Percentiles rank a stretch among this genome's conserved stretches.
phyloP scores from a whole-genome alignment of 257 asterid genomes.

The Paraleonurus japonicus region DNA sequence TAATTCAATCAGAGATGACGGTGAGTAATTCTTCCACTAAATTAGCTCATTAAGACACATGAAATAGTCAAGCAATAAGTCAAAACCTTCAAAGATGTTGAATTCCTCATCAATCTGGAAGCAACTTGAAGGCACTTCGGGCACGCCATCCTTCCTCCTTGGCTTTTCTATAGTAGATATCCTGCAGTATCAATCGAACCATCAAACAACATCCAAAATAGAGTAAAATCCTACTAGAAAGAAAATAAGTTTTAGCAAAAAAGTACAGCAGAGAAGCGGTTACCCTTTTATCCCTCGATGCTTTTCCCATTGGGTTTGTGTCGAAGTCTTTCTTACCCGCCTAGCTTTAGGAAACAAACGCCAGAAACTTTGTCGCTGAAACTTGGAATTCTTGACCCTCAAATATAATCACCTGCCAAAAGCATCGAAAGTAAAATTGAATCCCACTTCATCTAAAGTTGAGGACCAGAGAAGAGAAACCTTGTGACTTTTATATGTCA shows the following conservation, averaged over 20 bases:
- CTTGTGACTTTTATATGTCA: background rate
- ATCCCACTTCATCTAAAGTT: background rate
- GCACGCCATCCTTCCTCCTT: constrained; percentile 99
- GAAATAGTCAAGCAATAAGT: background rate
- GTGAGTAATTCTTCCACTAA: background rate
- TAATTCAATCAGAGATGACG: background rate
- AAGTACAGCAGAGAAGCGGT: background rate
- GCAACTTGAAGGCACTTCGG: constrained; percentile 97
- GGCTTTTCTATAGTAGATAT: constrained; percentile 95
- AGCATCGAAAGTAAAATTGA: background rate
- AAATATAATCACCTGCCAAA: background rate
- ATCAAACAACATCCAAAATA: constrained; percentile 2
- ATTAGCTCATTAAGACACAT: background rate
- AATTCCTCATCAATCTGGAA: constrained; percentile 97
- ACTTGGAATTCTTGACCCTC: background rate
- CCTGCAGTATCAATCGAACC: constrained; percentile 43
- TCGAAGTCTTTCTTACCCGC: background rate
- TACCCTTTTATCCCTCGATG: constrained; percentile 95
- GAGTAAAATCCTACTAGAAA: background rate
- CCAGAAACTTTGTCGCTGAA: background rate
- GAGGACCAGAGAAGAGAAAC: background rate
- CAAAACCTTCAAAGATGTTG: constrained; percentile 82
- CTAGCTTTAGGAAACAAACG: constrained; percentile 8
- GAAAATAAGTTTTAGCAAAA: background rate
- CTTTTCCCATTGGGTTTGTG: constrained; percentile 70